Conservation (phyloP, 768 basidiomycete genomes). For the Gymnopilus dilepis region DNA sequence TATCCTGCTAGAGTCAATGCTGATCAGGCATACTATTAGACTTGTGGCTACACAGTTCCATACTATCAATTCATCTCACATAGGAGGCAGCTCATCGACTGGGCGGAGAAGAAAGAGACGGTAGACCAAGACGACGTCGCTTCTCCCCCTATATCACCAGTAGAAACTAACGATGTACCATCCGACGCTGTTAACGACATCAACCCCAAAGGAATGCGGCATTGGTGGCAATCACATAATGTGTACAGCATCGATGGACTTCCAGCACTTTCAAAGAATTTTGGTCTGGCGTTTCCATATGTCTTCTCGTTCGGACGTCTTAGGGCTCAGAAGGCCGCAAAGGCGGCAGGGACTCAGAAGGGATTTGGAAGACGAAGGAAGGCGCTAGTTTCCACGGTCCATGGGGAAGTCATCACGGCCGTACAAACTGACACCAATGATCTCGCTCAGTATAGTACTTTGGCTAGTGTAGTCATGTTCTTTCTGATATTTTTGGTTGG, state of each 20-base stretch:
- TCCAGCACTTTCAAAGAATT: conserved; percentile 43
- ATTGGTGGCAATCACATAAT: conserved; percentile 62
- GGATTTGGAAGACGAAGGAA: neutral
- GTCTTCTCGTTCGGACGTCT: conserved; percentile 15
- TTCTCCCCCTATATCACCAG: conserved; percentile 12
- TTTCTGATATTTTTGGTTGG: conserved; percentile 12
- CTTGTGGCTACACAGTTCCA: conserved; percentile 71
- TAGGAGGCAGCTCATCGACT: conserved; percentile 56
- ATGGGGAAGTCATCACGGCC: neutral
- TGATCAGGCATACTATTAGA: conserved; percentile 40
- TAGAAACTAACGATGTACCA: conserved; percentile 3
- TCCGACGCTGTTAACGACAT: neutral
- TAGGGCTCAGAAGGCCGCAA: neutral
- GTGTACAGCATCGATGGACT: conserved; percentile 60
- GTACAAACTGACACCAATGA: neutral
- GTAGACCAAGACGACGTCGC: conserved; percentile 37
- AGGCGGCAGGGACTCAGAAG: neutral
- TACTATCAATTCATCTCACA: conserved; percentile 61
- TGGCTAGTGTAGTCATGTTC: conserved; percentile 5
- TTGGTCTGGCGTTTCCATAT: conserved; percentile 26
- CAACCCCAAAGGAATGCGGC: conserved; percentile 51
- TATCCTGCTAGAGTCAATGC: neutral
- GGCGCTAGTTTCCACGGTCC: neutral
- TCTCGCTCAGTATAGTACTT: neutral
- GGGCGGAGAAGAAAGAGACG: conserved; percentile 48